phyloP scores from a whole-genome alignment of 257 asterid species.

The Solanum sejunctum region DNA sequence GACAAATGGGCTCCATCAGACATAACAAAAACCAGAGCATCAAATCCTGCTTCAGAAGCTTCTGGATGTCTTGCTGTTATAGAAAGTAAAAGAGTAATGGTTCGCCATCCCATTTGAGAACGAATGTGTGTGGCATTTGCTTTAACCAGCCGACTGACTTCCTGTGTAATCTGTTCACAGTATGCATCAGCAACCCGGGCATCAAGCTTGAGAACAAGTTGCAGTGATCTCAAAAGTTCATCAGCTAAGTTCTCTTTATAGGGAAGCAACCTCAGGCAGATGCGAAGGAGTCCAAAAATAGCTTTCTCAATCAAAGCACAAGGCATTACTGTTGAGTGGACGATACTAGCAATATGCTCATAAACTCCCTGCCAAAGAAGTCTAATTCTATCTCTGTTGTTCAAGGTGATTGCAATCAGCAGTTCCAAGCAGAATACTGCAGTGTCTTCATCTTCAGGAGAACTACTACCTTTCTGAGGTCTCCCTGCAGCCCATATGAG shows the following conservation, averaged over 20 bases:
- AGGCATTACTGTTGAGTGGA: conserved; percentile 84
- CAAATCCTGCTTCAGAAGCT: conserved; percentile 92
- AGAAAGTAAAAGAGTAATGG: conserved; percentile 63
- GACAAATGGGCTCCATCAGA: conserved; percentile 80
- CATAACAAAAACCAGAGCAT: conserved; percentile 71
- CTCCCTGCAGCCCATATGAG: conserved; percentile 93
- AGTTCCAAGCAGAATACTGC: conserved; percentile 93
- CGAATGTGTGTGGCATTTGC: conserved; percentile 73
- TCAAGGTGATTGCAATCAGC: conserved; percentile 76
- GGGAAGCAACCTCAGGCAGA: conserved; percentile 82
- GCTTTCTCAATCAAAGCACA: conserved; percentile 93
- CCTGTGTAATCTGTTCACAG: conserved; percentile 95
- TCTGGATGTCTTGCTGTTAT: conserved; percentile 85
- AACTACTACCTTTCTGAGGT: conserved; percentile 69
- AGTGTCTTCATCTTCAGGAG: conserved; percentile 92
- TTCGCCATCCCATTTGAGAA: conserved; percentile 79
- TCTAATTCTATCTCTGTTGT: conserved; percentile 78
- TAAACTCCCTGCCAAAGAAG: conserved; percentile 90
- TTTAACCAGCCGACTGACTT: conserved; percentile 77
- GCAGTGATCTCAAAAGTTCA: conserved; percentile 67
- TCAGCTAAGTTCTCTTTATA: conserved; percentile 85
- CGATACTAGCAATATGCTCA: conserved; percentile 82
- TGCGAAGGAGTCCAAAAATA: conserved; percentile 81
- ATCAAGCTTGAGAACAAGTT: conserved; percentile 80
- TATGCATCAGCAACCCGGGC: conserved; percentile 89